Evolutionary conservation across 306 rosid species (phyloP).

Genomic region (Inga laurina): DNA sequence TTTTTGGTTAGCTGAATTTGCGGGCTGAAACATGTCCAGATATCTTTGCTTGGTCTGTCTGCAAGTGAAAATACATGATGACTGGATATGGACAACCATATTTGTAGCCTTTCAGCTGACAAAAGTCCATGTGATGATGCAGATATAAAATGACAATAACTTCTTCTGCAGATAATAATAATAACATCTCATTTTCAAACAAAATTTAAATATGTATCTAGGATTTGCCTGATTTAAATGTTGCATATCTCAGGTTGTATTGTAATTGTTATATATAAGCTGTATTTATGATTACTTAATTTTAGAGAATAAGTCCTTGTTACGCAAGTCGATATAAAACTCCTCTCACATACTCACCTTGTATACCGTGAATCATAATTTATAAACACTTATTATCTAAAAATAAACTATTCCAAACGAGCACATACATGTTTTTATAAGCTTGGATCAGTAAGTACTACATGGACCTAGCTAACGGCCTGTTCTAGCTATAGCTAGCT

Average conservation of each 20-base stretch:
- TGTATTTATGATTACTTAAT: too few relatives aligned
- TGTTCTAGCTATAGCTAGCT: neutral
- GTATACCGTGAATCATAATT: too few relatives aligned
- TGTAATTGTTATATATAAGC: neutral
- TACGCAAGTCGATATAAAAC: too few relatives aligned
- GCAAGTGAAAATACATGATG: slow-evolving; percentile 10
- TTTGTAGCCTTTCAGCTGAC: neutral
- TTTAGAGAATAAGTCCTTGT: too few relatives aligned
- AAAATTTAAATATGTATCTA: neutral
- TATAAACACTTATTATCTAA: too few relatives aligned
- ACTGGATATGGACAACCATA: neutral
- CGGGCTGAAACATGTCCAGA: neutral
- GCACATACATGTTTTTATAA: neutral
- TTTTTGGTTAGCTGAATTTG: slow-evolving; percentile 7
- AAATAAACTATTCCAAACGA: too few relatives aligned
- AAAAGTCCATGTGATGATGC: neutral
- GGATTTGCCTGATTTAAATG: neutral
- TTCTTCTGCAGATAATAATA: neutral
- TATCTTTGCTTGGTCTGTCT: slow-evolving; percentile 6
- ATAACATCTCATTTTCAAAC: neutral
- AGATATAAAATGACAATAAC: too few relatives aligned
- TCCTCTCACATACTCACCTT: too few relatives aligned
- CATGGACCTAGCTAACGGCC: neutral
- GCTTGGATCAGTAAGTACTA: neutral
- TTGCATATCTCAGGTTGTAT: neutral